Base-by-base conservation (phyloP, 2,329 filamentous ascomycete species). In the Arthrobotrys iridis region DNA sequence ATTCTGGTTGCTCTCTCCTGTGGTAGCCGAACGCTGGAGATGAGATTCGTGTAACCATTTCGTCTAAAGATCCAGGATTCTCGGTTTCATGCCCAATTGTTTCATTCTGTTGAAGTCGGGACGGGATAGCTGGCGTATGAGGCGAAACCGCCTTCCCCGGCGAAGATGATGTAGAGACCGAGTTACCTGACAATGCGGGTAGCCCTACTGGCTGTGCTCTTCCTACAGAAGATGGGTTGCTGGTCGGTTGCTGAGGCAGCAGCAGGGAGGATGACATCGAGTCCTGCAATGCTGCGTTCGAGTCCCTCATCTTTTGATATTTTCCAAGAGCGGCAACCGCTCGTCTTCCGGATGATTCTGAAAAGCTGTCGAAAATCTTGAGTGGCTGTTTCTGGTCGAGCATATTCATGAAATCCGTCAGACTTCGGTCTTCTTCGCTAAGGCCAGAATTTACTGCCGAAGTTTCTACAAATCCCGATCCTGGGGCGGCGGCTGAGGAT, bases 41-140 rank as follows among this genome's bases (percentile, higher is more conserved):
- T 11, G 64, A 63, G 10, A 71, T 75, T 33, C 50, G 63, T 15
- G 70, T 48, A 5, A 75, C 63, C 55, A 64, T 67, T 52, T 62
- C 60, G n/a, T 68, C 58, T 37, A 67, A 57, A 18, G 74, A 77
- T 13, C 58, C 35, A 7, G 50, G 52, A 20, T 75, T 65, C 33
- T 72, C 50, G 6, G 58, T 22, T 46, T 60, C 60, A 10, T 75
- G 71, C 30, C 52, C 62, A 48, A 75, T 73, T 50, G 75, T 65
- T 63, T 77, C 55, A 50, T 76, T 77, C 59, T 75, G 50, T 46
- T 48, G 45, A 60, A 99, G 84, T n/a, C 95, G 88, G 5, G 93
- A 97, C 18, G 94, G 94, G 26, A 98, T 93, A 8, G 93, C 93
- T 2, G 95, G 95, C 0, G 93, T 96, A 80, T 98, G 93, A 0